Evolutionary conservation across 257 asterid species (phyloP).

Genomic region (Buddleja alternifolia): DNA sequence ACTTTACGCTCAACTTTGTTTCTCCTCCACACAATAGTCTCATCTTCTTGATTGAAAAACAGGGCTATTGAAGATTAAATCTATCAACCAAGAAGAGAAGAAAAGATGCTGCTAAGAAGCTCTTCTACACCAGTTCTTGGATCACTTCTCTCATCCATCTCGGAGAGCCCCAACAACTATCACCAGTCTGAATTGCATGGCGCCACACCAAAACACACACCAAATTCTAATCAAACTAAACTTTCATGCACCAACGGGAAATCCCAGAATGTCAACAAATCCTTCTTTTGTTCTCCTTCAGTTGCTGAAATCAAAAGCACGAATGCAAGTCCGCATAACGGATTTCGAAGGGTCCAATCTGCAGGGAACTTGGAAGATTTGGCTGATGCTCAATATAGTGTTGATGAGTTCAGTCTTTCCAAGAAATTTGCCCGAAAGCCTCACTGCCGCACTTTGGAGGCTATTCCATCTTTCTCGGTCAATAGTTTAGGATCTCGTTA

Average conservation of each 20-base stretch:
- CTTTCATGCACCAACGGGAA: conserved; percentile 41
- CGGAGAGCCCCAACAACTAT: conserved; percentile 59
- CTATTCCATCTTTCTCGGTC: conserved; percentile 59
- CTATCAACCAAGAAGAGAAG: conserved; percentile 8
- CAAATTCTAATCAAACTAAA: conserved; percentile 38
- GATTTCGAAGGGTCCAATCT: conserved; percentile 69
- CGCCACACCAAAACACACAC: conserved; percentile 44
- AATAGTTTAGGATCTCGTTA: conserved; percentile 24
- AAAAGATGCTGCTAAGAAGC: conserved; percentile 73
- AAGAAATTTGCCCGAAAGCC: conserved; percentile 41
- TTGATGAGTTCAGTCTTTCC: conserved; percentile 54
- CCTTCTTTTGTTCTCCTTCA: conserved; percentile 50
- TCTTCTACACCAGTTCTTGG: conserved; percentile 91
- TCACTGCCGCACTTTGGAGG: conserved; percentile 43
- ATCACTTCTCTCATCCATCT: conserved; percentile 56
- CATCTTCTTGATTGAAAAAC: not conserved
- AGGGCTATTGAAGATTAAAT: conserved; percentile 2
- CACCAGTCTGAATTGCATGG: conserved; percentile 45
- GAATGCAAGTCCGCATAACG: conserved; percentile 16
- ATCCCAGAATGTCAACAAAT: conserved; percentile 34
- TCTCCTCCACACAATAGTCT: conserved; percentile 19
- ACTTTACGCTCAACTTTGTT: not conserved
- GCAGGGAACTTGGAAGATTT: conserved; percentile 75
- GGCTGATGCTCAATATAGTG: conserved; percentile 32
- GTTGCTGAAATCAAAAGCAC: conserved; percentile 36